These are phyloP conservation scores for Yarrowia bubula DNA, from an alignment of 805 yeast genomes.

Conservation along the genomic window DNA sequence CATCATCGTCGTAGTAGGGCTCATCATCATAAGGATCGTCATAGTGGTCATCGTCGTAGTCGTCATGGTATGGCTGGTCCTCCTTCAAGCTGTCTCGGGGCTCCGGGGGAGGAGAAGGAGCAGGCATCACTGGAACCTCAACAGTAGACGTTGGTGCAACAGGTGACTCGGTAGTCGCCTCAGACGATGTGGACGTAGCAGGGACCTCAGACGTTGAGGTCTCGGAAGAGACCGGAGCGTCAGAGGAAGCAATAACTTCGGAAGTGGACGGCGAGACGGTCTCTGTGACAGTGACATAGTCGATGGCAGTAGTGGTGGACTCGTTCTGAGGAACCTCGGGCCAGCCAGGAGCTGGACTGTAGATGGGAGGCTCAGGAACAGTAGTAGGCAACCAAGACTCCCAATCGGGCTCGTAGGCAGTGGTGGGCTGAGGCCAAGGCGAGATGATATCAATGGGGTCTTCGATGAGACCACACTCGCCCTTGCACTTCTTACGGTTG, in stretches of 20 bases:
- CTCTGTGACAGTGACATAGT: slow-evolving; percentile 13
- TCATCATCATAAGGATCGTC: neutral
- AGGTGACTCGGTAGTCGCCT: neutral
- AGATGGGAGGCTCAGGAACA: neutral
- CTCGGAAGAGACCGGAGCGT: neutral
- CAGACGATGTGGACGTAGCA: neutral
- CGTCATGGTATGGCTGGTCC: neutral
- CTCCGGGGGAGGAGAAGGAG: neutral
- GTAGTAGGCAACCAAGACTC: neutral
- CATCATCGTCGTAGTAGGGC: slow-evolving; percentile 8
- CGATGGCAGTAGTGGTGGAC: neutral
- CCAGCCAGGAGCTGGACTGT: slow-evolving; percentile 19
- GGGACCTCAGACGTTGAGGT: neutral
- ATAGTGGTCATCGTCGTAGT: neutral
- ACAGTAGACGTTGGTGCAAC: neutral
- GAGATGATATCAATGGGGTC: slow-evolving; percentile 20
- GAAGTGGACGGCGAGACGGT: neutral
- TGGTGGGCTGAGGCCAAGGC: slow-evolving; percentile 1
- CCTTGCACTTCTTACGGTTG: slow-evolving; percentile 22
- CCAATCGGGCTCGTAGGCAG: neutral
- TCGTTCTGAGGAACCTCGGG: slow-evolving; percentile 14
- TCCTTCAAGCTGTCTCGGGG: slow-evolving; percentile 3
- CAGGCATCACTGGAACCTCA: neutral
- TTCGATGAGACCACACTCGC: slow-evolving; percentile 17
- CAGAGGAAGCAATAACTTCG: neutral